Evolutionary conservation across 2,329 filamentous ascomycete species (phyloP).

Genomic region (Ophiostoma triangulosporum): DNA sequence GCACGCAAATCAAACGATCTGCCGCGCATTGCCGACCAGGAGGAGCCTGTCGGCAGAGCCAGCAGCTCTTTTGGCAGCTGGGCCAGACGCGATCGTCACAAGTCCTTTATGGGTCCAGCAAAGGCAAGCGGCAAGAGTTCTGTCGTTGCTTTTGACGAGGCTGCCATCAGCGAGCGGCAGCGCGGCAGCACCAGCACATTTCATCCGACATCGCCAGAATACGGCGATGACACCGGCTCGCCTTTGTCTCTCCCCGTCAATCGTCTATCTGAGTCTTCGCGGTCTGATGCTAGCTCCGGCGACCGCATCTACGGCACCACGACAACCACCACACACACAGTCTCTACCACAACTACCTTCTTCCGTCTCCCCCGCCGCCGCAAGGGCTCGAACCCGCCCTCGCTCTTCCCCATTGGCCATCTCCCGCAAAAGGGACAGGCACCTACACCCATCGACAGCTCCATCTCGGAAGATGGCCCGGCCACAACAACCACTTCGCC

Average conservation of each 20-base stretch:
- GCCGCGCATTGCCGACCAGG: conserved; percentile 24
- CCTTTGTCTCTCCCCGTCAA: conserved; percentile 50
- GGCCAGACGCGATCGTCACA: conserved; percentile 29
- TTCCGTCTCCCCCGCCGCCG: conserved; percentile 69
- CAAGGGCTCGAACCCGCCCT: conserved; percentile 36
- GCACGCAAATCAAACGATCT: conserved; percentile 40
- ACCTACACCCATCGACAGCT: conserved; percentile 4
- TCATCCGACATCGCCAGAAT: conserved; percentile 27
- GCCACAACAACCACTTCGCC: neutral
- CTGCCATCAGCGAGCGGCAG: conserved; percentile 25
- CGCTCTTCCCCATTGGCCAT: conserved; percentile 74
- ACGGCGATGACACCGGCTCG: conserved; percentile 42
- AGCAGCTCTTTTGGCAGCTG: conserved; percentile 13
- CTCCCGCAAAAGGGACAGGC: conserved; percentile 38
- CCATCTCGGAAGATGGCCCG: conserved; percentile 5
- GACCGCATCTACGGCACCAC: conserved; percentile 47
- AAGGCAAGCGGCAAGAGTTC: conserved; percentile 24
- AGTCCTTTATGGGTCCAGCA: conserved; percentile 24
- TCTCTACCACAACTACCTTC: conserved; percentile 55
- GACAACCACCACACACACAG: conserved; percentile 47
- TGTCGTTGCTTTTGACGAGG: conserved; percentile 47
- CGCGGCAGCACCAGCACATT: neutral
- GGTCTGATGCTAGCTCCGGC: conserved; percentile 71
- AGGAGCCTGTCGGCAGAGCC: conserved; percentile 13
- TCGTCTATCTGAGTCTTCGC: conserved; percentile 72